Evolutionary conservation across 768 basidiomycete species (phyloP).

Genomic region (Leccinum fibrillosum): DNA sequence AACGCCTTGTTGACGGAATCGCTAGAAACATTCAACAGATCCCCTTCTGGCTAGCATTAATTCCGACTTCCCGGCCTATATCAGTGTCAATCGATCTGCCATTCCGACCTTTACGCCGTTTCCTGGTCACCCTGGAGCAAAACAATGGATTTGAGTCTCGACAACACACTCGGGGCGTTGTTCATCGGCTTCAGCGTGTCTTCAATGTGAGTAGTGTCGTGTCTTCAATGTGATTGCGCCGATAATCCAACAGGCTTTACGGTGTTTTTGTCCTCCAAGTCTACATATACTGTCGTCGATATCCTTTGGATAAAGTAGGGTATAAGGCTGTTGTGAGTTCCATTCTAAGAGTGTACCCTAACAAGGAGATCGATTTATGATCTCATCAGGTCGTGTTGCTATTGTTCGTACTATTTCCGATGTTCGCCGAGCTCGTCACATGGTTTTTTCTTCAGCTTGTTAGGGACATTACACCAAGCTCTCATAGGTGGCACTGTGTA

Average conservation of each 20-base stretch:
- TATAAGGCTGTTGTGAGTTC: slow-evolving; percentile 52
- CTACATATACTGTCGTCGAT: slow-evolving; percentile 53
- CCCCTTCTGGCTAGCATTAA: slow-evolving; percentile 4
- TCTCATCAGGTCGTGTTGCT: slow-evolving; percentile 29
- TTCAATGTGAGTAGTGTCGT: slow-evolving; percentile 23
- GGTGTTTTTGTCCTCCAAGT: slow-evolving; percentile 54
- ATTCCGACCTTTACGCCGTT: neutral
- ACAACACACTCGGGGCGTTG: slow-evolving; percentile 57
- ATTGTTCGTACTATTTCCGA: slow-evolving; percentile 26
- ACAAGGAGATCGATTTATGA: neutral
- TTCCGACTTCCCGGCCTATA: slow-evolving; percentile 12
- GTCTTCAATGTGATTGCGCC: slow-evolving; percentile 4
- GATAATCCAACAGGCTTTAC: slow-evolving; percentile 38
- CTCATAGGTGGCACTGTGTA: slow-evolving; percentile 54
- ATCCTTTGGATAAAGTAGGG: slow-evolving; percentile 47
- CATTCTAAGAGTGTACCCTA: neutral
- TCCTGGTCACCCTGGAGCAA: slow-evolving; percentile 1
- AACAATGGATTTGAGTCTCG: slow-evolving; percentile 27
- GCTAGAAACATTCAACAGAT: neutral
- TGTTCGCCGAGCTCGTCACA: neutral
- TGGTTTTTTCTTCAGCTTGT: slow-evolving; percentile 31
- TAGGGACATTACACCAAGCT: slow-evolving; percentile 47
- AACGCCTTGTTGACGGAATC: neutral
- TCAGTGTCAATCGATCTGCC: neutral
- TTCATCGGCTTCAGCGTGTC: slow-evolving; percentile 58